Evolutionary conservation across 345 rosid species (phyloP), one percentile per base, ranked within the genome.

Genomic region (Xanthoceras sorbifolium): DNA sequence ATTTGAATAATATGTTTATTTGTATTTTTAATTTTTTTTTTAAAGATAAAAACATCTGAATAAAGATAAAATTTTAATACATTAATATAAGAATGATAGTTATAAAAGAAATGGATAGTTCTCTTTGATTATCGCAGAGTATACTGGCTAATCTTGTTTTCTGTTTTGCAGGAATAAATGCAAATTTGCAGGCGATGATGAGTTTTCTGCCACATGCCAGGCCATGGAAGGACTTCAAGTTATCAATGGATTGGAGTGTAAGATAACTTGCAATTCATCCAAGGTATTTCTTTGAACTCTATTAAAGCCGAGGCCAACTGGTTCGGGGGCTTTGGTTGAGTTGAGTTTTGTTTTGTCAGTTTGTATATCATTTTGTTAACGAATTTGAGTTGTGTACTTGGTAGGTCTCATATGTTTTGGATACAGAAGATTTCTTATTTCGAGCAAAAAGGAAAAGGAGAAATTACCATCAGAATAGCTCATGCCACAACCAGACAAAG

Each of bases 391-490:
- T 70, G 59, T 73, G 55, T 78, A 12, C 38, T 23, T 50, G 63
- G 71, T 82, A 96, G 99, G 98, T 96, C 29, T 92, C 97, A 0
- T 96, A 96, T 64, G 99, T 92, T 23, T 83, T 93, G 71, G 98
- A 93, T 69, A 96, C 99, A 22, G 99, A 96, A 85, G 99, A 96
- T 80, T 86, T 83, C 73, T 86, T 96, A 82, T 89, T 85, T 46
- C 89, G 93, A 76, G 61, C 71, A 6, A 89, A 72, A 80, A 81
- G 61, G 78, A 80, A 73, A 76, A 79, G 69, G 72, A 84, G 79
- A 83, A 14, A 40, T 69, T 73, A 22, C 20, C 77, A 67, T 67
- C 78, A 67, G 78, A 87, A 75, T 44, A 71, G 81, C 69, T 69
- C 69, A 6, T 78, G 74, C 78, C 78, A 65, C 55, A 77, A 61